Evolutionary conservation across 2,329 filamentous ascomycete genomes (phyloP).

Genomic region (Fusarium sp.): DNA sequence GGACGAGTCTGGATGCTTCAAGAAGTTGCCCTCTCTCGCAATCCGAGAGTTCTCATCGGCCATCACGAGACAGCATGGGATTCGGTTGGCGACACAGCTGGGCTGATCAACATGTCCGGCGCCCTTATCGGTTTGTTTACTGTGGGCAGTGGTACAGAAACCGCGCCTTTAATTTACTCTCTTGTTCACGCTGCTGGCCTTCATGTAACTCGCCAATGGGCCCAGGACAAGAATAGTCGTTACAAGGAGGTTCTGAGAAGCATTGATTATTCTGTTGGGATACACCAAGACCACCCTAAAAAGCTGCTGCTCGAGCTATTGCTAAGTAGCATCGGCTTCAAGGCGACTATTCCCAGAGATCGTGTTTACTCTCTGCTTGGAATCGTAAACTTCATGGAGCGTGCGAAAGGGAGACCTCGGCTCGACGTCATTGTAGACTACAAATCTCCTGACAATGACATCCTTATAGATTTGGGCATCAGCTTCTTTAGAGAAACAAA

Average conservation of each 20-base stretch:
- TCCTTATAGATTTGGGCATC: constrained; percentile 25
- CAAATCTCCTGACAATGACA: constrained; percentile 17
- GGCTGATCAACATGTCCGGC: background rate
- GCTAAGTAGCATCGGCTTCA: constrained; percentile 30
- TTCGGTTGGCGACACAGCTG: background rate
- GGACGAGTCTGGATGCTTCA: constrained; percentile 40
- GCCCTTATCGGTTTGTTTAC: background rate
- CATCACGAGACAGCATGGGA: background rate
- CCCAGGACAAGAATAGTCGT: background rate
- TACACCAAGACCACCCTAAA: background rate
- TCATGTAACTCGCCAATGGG: background rate
- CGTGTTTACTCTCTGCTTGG: constrained; percentile 41
- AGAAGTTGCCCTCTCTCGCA: background rate
- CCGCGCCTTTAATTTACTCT: background rate
- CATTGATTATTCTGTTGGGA: background rate
- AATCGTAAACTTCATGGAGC: constrained; percentile 34
- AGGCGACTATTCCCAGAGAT: constrained; percentile 33
- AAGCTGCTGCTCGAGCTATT: constrained; percentile 3
- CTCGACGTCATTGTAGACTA: constrained; percentile 32
- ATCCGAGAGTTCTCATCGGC: background rate
- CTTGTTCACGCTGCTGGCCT: background rate
- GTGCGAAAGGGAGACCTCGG: constrained; percentile 12
- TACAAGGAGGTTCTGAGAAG: background rate
- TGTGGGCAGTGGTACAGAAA: background rate
- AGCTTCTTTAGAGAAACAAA: constrained; percentile 21